phyloP scores from a whole-genome alignment of 2,329 filamentous ascomycete species.

The Fusarium euwallaceae region DNA sequence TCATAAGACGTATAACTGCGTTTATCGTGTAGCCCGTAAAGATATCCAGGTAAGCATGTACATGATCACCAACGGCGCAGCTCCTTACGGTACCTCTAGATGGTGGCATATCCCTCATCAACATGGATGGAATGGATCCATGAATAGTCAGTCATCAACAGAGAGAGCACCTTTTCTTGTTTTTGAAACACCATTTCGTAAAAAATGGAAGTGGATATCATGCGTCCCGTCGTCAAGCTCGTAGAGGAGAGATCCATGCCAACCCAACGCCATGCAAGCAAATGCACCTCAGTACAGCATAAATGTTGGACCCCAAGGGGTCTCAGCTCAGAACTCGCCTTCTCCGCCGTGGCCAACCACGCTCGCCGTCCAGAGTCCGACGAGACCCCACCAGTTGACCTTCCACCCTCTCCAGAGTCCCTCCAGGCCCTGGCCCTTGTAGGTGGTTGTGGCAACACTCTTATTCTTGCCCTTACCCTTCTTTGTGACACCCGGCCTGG shows the following conservation, averaged over 20 bases:
- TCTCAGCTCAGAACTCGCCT: conserved; percentile 68
- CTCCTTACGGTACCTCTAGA: conserved; percentile 32
- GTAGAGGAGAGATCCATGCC: conserved; percentile 53
- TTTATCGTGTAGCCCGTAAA: conserved; percentile 1
- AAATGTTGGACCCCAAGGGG: conserved; percentile 26
- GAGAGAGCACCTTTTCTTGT: conserved; percentile 24
- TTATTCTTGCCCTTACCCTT: conserved; percentile 51
- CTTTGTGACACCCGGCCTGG: conserved; percentile 48
- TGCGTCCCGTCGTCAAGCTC: conserved; percentile 56
- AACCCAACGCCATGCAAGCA: conserved; percentile 53
- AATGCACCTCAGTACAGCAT: conserved; percentile 44
- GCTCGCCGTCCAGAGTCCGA: conserved; percentile 79
- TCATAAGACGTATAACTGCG: not conserved
- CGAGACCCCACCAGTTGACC: conserved; percentile 82
- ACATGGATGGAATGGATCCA: conserved; percentile 16
- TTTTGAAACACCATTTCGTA: conserved; percentile 38
- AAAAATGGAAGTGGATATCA: conserved; percentile 56
- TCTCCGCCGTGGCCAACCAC: conserved; percentile 73
- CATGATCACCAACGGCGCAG: conserved; percentile 1
- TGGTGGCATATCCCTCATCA: conserved; percentile 15
- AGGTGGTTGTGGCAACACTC: conserved; percentile 52
- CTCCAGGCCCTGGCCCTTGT: conserved; percentile 75
- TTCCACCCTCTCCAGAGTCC: conserved; percentile 82
- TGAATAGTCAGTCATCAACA: conserved; percentile 43
- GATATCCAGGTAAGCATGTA: conserved; percentile 21